Percentiles rank a stretch among this genome's conserved stretches.
Evolutionary conservation across 176 grass and related monocot genomes (phyloP).

Genomic region (Oryza meyeriana): DNA sequence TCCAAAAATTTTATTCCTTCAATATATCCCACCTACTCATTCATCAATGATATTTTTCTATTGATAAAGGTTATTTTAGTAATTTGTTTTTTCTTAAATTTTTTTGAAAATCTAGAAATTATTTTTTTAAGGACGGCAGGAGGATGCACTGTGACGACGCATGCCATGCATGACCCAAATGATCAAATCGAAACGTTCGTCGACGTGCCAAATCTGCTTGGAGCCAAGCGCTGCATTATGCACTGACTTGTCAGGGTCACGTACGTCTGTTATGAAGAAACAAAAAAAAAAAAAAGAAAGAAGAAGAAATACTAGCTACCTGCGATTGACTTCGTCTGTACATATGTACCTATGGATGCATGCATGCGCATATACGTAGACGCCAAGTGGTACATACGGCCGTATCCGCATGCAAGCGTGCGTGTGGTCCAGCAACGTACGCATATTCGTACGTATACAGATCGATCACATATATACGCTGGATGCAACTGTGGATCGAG

Average conservation of each 20-base stretch:
- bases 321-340: neutral
- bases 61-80: too few species aligned
- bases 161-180: neutral
- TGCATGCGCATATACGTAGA: neutral
- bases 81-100: too few species aligned
- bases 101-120: too few species aligned
- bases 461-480: neutral
- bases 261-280: neutral
- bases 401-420: neutral
- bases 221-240: neutral
- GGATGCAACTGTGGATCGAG: too few species aligned
- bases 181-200: neutral
- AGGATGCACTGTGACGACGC: neutral
- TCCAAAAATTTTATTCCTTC: too few species aligned
- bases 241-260: constrained; percentile 6
- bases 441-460: neutral
- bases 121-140: too few species aligned
- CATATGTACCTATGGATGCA: neutral
- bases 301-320: neutral
- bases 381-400: neutral
- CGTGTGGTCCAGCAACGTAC: neutral
- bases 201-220: neutral
- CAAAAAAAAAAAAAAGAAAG: neutral
- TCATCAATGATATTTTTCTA: too few species aligned
- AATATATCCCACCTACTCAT: too few species aligned